phyloP scores from a whole-genome alignment of 2,329 filamentous ascomycete genomes.

The Coleophoma crateriformis region DNA sequence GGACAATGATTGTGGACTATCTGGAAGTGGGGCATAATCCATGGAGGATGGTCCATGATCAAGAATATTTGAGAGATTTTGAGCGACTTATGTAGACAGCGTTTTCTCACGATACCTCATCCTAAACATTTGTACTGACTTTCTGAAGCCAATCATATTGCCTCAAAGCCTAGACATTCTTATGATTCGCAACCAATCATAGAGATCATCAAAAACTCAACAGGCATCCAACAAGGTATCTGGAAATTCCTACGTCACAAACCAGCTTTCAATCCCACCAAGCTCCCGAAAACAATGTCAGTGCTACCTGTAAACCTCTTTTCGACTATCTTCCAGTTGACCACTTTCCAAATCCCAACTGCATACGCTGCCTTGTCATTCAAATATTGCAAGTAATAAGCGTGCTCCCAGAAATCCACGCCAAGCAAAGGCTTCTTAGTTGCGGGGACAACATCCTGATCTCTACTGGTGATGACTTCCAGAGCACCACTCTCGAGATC shows the following conservation, averaged over 20 bases:
- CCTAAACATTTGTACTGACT: no score
- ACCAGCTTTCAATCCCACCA: slow-evolving; percentile 12
- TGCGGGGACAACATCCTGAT: slow-evolving; percentile 71
- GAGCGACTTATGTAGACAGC: no score
- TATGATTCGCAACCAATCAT: no score
- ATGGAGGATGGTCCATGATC: no score
- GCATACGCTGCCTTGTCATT: slow-evolving; percentile 73
- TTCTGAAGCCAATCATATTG: no score
- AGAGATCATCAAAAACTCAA: no score
- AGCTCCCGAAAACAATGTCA: slow-evolving; percentile 25
- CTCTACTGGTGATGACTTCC: slow-evolving; percentile 74
- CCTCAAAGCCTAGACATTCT: no score
- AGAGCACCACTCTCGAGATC: slow-evolving; percentile 52
- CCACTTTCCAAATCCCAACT: slow-evolving; percentile 71
- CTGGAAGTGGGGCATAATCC: no score
- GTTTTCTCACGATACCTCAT: no score
- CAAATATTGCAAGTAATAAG: slow-evolving; percentile 80
- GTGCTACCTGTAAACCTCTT: slow-evolving; percentile 47
- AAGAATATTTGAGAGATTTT: no score
- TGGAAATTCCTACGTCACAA: neutral
- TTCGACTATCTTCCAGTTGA: slow-evolving; percentile 72
- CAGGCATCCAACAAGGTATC: neutral
- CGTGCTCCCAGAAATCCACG: slow-evolving; percentile 92
- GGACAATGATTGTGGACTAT: no score
- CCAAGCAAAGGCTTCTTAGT: slow-evolving; percentile 67